phyloP scores from a whole-genome alignment of 352 stramenopile genomes.

The Phytopythium helicoides region DNA sequence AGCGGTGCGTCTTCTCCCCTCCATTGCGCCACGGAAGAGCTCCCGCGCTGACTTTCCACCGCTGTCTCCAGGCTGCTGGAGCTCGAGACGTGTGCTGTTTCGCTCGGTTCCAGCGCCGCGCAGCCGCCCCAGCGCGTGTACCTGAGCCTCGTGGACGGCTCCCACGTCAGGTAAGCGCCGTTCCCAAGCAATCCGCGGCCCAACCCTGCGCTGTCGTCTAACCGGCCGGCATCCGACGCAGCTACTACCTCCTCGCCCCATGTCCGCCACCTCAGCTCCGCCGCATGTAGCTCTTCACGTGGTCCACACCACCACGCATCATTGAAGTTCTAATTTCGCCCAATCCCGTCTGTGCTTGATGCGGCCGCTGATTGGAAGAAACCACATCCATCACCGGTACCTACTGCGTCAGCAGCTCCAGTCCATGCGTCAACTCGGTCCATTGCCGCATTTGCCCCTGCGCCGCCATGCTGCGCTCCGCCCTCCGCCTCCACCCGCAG shows the following conservation, averaged over 20 bases:
- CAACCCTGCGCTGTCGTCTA: neutral
- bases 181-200: neutral
- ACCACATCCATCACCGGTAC: slow-evolving; percentile 4
- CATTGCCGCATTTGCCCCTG: neutral
- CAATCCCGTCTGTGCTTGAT: neutral
- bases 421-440: neutral
- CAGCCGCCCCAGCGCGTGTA: slow-evolving; percentile 23
- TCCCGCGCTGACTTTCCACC: too few relatives aligned
- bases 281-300: slow-evolving; percentile 1
- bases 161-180: slow-evolving; percentile 46
- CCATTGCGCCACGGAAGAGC: neutral
- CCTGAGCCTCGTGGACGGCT: slow-evolving; percentile 41
- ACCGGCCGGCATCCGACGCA: slow-evolving; percentile 7
- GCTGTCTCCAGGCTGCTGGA: slow-evolving; percentile 23
- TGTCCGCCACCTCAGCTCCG: slow-evolving; percentile 14
- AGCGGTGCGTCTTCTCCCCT: slow-evolving; percentile 19
- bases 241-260: slow-evolving; percentile 42
- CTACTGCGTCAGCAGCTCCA: neutral
- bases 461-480: neutral
- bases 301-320: slow-evolving; percentile 8
- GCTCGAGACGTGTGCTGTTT: slow-evolving; percentile 30
- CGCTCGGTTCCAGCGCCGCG: slow-evolving; percentile 1
- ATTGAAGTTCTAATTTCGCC: slow-evolving; percentile 20
- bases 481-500: neutral
- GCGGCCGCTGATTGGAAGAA: neutral